Conservation (phyloP, 2,329 filamentous ascomycete genomes). For the Sporothrix humicola region DNA sequence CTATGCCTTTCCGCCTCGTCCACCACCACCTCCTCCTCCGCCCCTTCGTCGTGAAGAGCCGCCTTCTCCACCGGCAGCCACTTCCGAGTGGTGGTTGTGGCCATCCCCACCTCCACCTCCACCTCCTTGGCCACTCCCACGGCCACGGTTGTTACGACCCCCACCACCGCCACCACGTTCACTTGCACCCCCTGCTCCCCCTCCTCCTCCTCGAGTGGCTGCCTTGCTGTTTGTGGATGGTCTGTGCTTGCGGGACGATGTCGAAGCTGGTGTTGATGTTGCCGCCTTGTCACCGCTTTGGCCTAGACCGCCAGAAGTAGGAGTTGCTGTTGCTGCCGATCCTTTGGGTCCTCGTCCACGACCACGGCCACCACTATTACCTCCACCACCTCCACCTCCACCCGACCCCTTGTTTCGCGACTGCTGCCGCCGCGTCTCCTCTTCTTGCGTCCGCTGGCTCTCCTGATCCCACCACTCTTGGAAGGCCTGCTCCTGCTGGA, state of each 20-base stretch:
- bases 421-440: slow-evolving; percentile 54
- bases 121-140: background rate
- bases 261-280: background rate
- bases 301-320: background rate
- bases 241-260: slow-evolving; percentile 19
- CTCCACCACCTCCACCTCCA: slow-evolving; percentile 27
- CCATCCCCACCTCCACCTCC: background rate
- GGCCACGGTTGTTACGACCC: slow-evolving; percentile 23
- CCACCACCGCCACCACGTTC: slow-evolving; percentile 16
- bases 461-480: slow-evolving; percentile 96
- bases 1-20: slow-evolving; percentile 29
- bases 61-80: slow-evolving; percentile 20
- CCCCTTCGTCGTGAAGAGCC: slow-evolving; percentile 10
- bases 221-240: slow-evolving; percentile 12
- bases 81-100: slow-evolving; percentile 3
- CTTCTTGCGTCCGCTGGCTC: slow-evolving; percentile 71
- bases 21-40: slow-evolving; percentile 20
- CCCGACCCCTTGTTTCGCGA: slow-evolving; percentile 51
- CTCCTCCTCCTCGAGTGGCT: slow-evolving; percentile 3
- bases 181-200: background rate
- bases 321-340: background rate
- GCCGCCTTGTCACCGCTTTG: background rate
- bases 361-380: background rate
- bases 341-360: slow-evolving; percentile 33
- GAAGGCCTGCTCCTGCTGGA: slow-evolving; percentile 96